Evolutionary conservation across 176 grass and related monocot genomes (phyloP).

Genomic region (Zoysia japonica): DNA sequence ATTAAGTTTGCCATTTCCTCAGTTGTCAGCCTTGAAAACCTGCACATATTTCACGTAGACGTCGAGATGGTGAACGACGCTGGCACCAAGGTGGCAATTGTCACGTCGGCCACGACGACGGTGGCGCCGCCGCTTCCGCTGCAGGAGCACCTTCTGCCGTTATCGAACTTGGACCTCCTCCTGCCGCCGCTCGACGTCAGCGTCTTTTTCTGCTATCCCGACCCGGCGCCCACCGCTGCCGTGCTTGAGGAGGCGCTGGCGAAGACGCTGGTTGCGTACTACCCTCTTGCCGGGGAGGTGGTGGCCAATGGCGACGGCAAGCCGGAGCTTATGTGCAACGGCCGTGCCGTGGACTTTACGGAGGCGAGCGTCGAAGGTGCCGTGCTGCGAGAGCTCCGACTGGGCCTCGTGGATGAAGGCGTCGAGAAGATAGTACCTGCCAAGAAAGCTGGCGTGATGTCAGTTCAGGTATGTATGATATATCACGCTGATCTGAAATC

Average conservation of each 20-base stretch:
- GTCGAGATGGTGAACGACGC: constrained; percentile 42
- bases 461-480: constrained; percentile 50
- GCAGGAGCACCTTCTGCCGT: constrained; percentile 48
- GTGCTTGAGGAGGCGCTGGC: constrained; percentile 59
- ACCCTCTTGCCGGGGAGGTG: constrained; percentile 67
- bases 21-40: background rate
- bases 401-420: constrained; percentile 53
- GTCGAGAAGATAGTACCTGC: constrained; percentile 58
- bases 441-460: constrained; percentile 54
- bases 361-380: constrained; percentile 30
- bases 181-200: constrained; percentile 61
- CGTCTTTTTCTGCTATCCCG: constrained; percentile 73
- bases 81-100: constrained; percentile 40
- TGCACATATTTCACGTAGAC: background rate
- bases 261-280: constrained; percentile 57
- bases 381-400: constrained; percentile 41
- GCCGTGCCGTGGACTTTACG: constrained; percentile 62
- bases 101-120: constrained; percentile 17
- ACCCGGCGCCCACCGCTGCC: constrained; percentile 21
- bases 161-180: constrained; percentile 79
- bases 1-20: background rate
- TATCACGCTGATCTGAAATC: too few relatives aligned
- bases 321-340: constrained; percentile 77
- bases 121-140: constrained; percentile 46
- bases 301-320: constrained; percentile 49